Percentiles rank a stretch among this genome's conserved stretches.
These are phyloP conservation scores for Termitomyces sp. DNA, from an alignment of 768 basidiomycete genomes.

Conservation along the genomic window DNA sequence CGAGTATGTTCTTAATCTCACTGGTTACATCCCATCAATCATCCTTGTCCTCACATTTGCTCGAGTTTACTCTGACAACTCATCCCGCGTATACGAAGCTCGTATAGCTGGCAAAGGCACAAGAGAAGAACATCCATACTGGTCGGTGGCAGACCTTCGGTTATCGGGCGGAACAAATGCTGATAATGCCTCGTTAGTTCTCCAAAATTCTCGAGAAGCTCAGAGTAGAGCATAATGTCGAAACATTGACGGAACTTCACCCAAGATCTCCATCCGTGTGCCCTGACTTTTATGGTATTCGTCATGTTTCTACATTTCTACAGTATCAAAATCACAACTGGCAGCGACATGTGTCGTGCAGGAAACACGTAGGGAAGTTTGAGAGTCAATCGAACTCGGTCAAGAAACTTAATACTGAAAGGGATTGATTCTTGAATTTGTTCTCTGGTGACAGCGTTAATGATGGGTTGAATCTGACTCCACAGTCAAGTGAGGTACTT, in stretches of 20 bases:
- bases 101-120: constrained; percentile 59
- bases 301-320: not conserved
- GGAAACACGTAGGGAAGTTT: constrained; percentile 60
- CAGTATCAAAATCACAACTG: not conserved
- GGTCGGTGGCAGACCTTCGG: constrained; percentile 35
- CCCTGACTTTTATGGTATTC: constrained; percentile 87
- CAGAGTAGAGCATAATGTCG: constrained; percentile 48
- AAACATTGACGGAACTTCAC: constrained; percentile 80
- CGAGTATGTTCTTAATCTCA: constrained; percentile 46
- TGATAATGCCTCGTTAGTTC: constrained; percentile 40
- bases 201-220: constrained; percentile 76
- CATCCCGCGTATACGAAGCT: constrained; percentile 83
- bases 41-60: constrained; percentile 51
- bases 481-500: too few species aligned
- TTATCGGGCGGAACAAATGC: not conserved
- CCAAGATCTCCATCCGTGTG: constrained; percentile 91
- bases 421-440: too few species aligned
- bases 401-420: too few species aligned
- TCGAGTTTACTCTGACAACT: constrained; percentile 92
- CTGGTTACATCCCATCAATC: not conserved
- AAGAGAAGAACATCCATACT: constrained; percentile 56
- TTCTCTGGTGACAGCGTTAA: too few species aligned
- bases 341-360: constrained; percentile 26
- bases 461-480: too few species aligned
- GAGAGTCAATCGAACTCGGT: too few species aligned